These are phyloP conservation scores for Solanum gracilifrons DNA, from an alignment of 257 asterid genomes.

Conservation along the genomic window DNA sequence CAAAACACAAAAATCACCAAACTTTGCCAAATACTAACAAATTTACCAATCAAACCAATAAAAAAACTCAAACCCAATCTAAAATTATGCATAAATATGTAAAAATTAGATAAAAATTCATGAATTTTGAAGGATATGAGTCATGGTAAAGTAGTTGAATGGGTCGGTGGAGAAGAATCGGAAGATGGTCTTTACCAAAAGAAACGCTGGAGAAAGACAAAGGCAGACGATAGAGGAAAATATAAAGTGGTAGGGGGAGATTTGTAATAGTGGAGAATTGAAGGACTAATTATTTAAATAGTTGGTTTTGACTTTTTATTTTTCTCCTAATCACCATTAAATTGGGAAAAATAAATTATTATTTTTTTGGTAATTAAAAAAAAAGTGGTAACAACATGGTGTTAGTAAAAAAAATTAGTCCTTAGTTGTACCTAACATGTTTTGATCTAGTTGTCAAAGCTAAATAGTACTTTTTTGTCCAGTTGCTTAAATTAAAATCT, in stretches of 20 bases:
- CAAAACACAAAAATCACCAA: background rate
- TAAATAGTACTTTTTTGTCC: background rate
- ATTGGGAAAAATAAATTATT: background rate
- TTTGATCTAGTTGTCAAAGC: background rate
- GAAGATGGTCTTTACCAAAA: background rate
- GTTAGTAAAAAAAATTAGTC: background rate
- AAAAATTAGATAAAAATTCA: background rate
- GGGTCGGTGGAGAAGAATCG: slow-evolving; percentile 5
- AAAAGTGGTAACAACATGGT: background rate
- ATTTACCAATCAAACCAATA: background rate
- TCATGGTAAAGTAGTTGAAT: slow-evolving; percentile 24
- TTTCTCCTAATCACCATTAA: background rate
- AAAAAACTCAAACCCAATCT: background rate
- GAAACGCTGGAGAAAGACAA: background rate
- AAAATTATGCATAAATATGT: background rate
- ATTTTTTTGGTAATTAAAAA: background rate
- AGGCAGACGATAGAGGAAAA: background rate
- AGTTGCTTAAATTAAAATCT: background rate
- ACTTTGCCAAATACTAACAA: background rate
- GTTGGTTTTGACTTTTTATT: background rate
- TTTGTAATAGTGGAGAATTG: background rate
- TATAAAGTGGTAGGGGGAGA: background rate
- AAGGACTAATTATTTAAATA: background rate
- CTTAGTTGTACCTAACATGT: background rate
- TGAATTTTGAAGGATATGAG: slow-evolving; percentile 41